A percentile compares a stretch with the other conserved stretches of the same genome.
These are phyloP conservation scores for Solanum paucissectum DNA, from an alignment of 257 asterid genomes.

Conservation along the genomic window DNA sequence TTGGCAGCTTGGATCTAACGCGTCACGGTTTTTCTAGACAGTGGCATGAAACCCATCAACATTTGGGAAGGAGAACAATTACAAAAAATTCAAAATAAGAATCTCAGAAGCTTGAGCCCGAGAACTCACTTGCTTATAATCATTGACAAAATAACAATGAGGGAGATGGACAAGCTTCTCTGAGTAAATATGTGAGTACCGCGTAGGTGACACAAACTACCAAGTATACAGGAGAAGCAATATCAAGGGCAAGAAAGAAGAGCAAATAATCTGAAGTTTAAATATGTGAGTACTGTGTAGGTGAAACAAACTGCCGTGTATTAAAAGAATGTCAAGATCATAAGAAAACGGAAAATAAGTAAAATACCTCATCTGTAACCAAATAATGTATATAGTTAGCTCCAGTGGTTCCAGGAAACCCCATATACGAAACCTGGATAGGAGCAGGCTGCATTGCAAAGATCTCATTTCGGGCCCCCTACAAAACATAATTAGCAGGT, in stretches of 20 bases:
- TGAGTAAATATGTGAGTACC: conserved; percentile 76
- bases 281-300: conserved; percentile 50
- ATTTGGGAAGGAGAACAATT: not conserved
- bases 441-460: conserved; percentile 99
- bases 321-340: not conserved
- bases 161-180: conserved; percentile 96
- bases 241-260: conserved; percentile 49
- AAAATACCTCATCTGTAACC: conserved; percentile 86
- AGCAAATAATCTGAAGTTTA: conserved; percentile 66
- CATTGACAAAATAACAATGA: conserved; percentile 97
- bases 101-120: conserved; percentile 46
- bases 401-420: conserved; percentile 99
- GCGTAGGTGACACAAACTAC: conserved; percentile 92
- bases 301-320: conserved; percentile 66
- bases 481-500: not conserved
- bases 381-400: conserved; percentile 85
- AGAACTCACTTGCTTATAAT: conserved; percentile 82
- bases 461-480: conserved; percentile 99
- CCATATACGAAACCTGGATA: conserved; percentile 98
- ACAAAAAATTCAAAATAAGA: not conserved
- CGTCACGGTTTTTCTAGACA: conserved; percentile 80
- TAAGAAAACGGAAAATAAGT: not conserved
- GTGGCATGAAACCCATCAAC: conserved; percentile 8
- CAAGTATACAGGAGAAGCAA: conserved; percentile 62
- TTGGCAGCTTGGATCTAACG: conserved; percentile 66